Evolutionary conservation across 2,329 filamentous ascomycete genomes (phyloP), one percentile per base, ranked within the genome.

Genomic region (Cytospora schulzeri): DNA sequence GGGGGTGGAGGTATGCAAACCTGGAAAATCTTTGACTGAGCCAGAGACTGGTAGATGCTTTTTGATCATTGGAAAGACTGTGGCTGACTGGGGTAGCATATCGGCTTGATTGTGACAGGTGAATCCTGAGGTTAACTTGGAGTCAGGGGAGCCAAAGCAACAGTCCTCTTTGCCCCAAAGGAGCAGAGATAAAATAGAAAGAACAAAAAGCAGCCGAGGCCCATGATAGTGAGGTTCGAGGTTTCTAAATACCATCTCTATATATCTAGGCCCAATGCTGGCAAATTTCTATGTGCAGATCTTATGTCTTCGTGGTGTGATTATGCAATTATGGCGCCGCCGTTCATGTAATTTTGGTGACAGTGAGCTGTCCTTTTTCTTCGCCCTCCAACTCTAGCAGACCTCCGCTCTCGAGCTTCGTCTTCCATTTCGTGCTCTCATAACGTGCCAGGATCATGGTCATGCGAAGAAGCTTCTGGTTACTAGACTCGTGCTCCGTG

Each of bases 391-490:
- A 68, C 68, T 82, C 82, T 9, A 89, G 58, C 45, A 84, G 78
- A 0, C 82, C 83, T 1, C 83, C 84, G 0, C 76, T 76, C 73
- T 91, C 87, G 17, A 92, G 79, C 74, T 85, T 87, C 80, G 90
- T 92, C 76, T 87, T 89, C 91, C 91, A 94, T 76, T 89, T 91
- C 26, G 80, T 85, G 68, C 88, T 88, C 78, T 93, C 91, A 68
- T 88, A 90, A 45, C 88, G 83, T 4, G 88, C 91, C 26, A 92
- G 79, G 15, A 94, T 89, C 65, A 94, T 80, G 0, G 91, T 93
- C 86, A 93, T 89, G 60, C 90, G 82, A 68, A 92, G 75, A 19
- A 82, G 77, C 1, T 81, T 76, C 55, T 89, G 79, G 41, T 80
- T 77, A 71, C 84, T 84, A 41, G 86, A 82, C 68, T 81, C 75